A percentile compares a stretch with the other conserved stretches of the same genome.
Evolutionary conservation across 768 basidiomycete species (phyloP).

Genomic region (Trametes meyenii): DNA sequence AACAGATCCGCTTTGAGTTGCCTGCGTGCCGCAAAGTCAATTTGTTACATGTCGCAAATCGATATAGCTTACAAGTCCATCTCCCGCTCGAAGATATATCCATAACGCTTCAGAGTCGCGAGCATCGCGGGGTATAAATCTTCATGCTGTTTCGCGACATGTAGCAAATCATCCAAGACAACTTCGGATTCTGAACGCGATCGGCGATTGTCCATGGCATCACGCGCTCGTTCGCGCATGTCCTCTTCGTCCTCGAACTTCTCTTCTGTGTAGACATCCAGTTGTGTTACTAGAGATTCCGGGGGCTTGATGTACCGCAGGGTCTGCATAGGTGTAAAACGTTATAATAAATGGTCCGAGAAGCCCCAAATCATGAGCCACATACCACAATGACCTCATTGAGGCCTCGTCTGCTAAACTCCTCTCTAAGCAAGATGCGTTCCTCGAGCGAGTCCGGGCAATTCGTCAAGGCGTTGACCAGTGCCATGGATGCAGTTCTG

Average conservation of each 20-base stretch:
- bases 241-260: slow-evolving; percentile 91
- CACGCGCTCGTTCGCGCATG: slow-evolving; percentile 65
- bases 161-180: slow-evolving; percentile 62
- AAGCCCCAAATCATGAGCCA: slow-evolving; percentile 17
- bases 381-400: slow-evolving; percentile 85
- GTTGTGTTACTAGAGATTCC: slow-evolving; percentile 74
- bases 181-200: slow-evolving; percentile 52
- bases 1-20: slow-evolving; percentile 63
- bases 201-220: slow-evolving; percentile 34
- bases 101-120: slow-evolving; percentile 59
- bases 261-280: slow-evolving; percentile 84
- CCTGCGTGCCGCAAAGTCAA: slow-evolving; percentile 38
- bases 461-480: slow-evolving; percentile 80
- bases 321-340: slow-evolving; percentile 46
- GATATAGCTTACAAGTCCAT: slow-evolving; percentile 56
- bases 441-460: slow-evolving; percentile 79
- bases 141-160: slow-evolving; percentile 60
- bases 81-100: slow-evolving; percentile 58
- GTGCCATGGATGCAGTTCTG: slow-evolving; percentile 70
- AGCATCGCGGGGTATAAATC: slow-evolving; percentile 66
- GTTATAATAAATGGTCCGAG: not conserved
- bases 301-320: slow-evolving; percentile 78
- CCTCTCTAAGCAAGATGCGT: slow-evolving; percentile 77
- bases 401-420: slow-evolving; percentile 78
- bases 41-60: not conserved